Conservation (phyloP, 176 grass and related monocot genomes). For the Triticum dicoccoides region DNA sequence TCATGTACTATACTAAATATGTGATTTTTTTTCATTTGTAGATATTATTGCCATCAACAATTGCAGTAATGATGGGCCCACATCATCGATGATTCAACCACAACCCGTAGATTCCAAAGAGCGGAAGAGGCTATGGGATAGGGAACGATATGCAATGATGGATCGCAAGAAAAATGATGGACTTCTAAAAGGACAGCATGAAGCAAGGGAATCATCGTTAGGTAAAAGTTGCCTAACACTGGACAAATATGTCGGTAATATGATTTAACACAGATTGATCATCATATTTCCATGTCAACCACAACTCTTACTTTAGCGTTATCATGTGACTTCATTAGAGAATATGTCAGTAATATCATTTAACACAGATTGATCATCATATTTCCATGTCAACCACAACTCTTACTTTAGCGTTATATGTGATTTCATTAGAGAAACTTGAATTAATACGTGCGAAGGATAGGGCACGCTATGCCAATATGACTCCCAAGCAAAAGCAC, state of each 20-base stretch:
- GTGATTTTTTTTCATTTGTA: too few species aligned
- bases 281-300: neutral
- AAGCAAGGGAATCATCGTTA: neutral
- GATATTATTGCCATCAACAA: too few species aligned
- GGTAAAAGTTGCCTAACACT: neutral
- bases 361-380: too few species aligned
- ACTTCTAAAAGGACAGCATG: neutral
- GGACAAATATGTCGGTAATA: neutral
- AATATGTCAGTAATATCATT: neutral
- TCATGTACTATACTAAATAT: too few species aligned
- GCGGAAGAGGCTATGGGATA: neutral
- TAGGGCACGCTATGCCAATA: neutral
- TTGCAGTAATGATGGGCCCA: too few species aligned
- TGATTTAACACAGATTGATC: too few species aligned
- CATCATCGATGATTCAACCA: neutral
- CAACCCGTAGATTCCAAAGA: neutral
- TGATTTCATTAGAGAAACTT: neutral
- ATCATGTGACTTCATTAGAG: neutral
- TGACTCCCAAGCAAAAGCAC: neutral
- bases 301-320: neutral
- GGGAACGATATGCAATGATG: neutral
- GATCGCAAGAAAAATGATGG: neutral
- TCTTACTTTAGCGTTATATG: neutral
- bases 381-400: neutral
- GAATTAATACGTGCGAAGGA: neutral